Evolutionary conservation across 2,329 filamentous ascomycete species (phyloP).

Genomic region (Madurella mycetomatis): DNA sequence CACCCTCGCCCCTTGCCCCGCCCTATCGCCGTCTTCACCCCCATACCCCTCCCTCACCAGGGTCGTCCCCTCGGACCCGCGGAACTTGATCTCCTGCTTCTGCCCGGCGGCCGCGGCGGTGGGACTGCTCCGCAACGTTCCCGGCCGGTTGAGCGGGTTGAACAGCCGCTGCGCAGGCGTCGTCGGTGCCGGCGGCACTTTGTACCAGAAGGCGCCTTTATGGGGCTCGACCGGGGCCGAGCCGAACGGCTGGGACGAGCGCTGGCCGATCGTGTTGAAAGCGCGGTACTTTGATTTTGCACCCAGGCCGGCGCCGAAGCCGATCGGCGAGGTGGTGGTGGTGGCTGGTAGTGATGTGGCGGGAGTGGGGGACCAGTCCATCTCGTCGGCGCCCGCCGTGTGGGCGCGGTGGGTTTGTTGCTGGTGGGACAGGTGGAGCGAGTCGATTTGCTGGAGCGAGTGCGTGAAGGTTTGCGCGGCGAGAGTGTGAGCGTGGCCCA

Average conservation of each 20-base stretch:
- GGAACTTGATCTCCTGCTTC: slow-evolving; percentile 46
- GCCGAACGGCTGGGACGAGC: slow-evolving; percentile 41
- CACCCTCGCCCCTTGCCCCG: slow-evolving; percentile 26
- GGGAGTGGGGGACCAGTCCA: slow-evolving; percentile 68
- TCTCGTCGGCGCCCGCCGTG: slow-evolving; percentile 45
- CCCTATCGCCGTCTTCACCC: slow-evolving; percentile 3
- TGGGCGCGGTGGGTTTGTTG: slow-evolving; percentile 14
- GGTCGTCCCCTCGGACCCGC: slow-evolving; percentile 13
- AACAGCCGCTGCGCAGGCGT: slow-evolving; percentile 59
- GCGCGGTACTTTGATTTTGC: slow-evolving; percentile 48
- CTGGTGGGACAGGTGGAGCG: slow-evolving; percentile 9
- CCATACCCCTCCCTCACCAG: slow-evolving; percentile 16
- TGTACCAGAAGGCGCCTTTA: slow-evolving; percentile 61
- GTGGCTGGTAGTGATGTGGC: neutral
- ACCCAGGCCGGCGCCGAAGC: neutral
- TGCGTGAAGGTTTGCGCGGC: slow-evolving; percentile 13
- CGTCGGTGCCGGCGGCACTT: slow-evolving; percentile 63
- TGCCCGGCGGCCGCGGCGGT: slow-evolving; percentile 28
- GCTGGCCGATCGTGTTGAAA: slow-evolving; percentile 44
- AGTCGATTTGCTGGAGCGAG: slow-evolving; percentile 13
- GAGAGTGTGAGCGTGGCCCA: slow-evolving; percentile 16
- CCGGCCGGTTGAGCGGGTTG: slow-evolving; percentile 56
- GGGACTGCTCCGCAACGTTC: slow-evolving; percentile 42
- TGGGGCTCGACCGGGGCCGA: slow-evolving; percentile 42
- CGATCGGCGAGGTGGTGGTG: neutral